These are phyloP conservation scores for Shiraia bambusicola DNA, from an alignment of 2,329 filamentous ascomycete species.

Conservation along the genomic window DNA sequence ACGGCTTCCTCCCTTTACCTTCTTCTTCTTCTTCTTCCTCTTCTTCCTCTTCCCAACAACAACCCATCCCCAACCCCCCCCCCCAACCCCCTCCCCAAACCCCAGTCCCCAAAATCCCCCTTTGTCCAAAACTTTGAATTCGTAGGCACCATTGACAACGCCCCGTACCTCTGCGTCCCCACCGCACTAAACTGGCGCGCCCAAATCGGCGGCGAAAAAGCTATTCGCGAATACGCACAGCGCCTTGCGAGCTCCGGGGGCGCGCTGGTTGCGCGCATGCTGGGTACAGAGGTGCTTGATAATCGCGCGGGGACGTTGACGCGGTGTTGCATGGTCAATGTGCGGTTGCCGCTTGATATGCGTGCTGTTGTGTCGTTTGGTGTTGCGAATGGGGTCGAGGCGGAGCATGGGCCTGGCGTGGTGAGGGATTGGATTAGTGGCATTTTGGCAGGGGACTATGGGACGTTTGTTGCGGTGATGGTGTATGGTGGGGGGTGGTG, in stretches of 20 bases:
- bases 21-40: no score
- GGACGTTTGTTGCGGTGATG: conserved; percentile 70
- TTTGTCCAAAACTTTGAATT: conserved; percentile 76
- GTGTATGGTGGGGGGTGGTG: conserved; percentile 65
- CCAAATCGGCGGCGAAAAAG: conserved; percentile 71
- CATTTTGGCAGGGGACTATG: conserved; percentile 57
- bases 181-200: conserved; percentile 71
- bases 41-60: no score
- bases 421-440: conserved; percentile 48
- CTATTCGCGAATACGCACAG: conserved; percentile 64
- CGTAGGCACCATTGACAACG: conserved; percentile 72
- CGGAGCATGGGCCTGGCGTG: conserved; percentile 19
- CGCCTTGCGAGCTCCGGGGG: conserved; percentile 66
- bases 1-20: conserved; percentile 68
- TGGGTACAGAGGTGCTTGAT: conserved; percentile 73
- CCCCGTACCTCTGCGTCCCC: conserved; percentile 70
- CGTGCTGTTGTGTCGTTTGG: conserved; percentile 29
- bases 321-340: conserved; percentile 70
- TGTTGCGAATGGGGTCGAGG: conserved; percentile 16
- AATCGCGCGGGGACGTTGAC: conserved; percentile 63
- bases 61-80: conserved; percentile 21
- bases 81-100: conserved; percentile 40
- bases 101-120: conserved; percentile 14
- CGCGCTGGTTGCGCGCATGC: conserved; percentile 57
- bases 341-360: conserved; percentile 66